phyloP scores from a whole-genome alignment of 2,329 filamentous ascomycete species.

The Fusarium zealandicum region DNA sequence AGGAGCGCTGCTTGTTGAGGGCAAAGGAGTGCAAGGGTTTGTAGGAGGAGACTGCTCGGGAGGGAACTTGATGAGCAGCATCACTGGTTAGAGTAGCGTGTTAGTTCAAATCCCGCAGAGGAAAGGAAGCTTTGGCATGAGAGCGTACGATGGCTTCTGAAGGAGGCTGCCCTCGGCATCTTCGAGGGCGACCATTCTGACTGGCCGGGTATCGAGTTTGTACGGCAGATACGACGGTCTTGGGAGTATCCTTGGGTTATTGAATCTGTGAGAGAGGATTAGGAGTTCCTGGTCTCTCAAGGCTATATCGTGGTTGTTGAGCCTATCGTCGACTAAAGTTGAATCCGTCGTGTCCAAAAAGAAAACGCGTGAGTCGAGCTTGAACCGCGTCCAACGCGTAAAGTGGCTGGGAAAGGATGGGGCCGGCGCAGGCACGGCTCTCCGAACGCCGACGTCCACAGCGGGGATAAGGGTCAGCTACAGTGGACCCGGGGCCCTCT shows the following conservation, averaged over 20 bases:
- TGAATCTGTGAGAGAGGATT: too few relatives aligned
- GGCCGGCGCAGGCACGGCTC: not conserved
- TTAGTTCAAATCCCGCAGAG: constrained; percentile 2
- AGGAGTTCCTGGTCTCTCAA: too few relatives aligned
- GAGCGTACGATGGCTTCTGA: constrained; percentile 45
- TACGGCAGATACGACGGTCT: not conserved
- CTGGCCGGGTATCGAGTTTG: not conserved
- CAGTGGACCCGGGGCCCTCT: constrained; percentile 7
- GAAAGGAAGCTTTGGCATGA: not conserved
- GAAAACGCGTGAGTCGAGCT: constrained; percentile 34
- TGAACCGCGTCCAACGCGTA: constrained; percentile 37
- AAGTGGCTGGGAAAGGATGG: constrained; percentile 35
- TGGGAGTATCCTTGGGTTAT: not conserved
- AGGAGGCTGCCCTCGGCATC: constrained; percentile 46
- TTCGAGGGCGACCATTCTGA: constrained; percentile 47
- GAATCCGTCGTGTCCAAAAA: constrained; percentile 3
- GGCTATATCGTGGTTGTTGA: constrained; percentile 1
- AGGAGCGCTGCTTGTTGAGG: constrained; percentile 75
- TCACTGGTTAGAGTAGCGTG: constrained; percentile 34
- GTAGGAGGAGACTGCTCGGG: constrained; percentile 68
- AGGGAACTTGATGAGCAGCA: constrained; percentile 50
- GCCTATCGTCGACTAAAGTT: constrained; percentile 5
- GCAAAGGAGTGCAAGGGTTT: constrained; percentile 77
- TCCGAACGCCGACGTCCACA: not conserved
- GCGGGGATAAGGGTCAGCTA: constrained; percentile 2